Evolutionary conservation across 345 rosid species (phyloP).

Genomic region (Lenwebbia sp.): DNA sequence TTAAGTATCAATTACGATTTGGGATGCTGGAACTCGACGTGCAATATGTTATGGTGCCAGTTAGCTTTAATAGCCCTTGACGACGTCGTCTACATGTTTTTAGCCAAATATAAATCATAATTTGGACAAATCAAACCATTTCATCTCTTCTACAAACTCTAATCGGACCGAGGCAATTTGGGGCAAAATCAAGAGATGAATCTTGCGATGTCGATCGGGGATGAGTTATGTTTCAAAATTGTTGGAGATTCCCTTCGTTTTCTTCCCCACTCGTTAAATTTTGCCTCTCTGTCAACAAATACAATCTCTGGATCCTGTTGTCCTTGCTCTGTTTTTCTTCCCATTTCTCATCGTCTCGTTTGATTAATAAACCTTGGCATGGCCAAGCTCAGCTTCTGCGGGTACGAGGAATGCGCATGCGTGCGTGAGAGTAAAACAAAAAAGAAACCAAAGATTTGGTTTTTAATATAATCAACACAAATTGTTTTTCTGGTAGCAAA

Average conservation of each 20-base stretch:
- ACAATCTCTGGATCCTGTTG: background rate
- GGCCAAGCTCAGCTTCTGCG: background rate
- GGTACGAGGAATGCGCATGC: background rate
- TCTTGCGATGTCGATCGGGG: no score
- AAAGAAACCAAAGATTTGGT: background rate
- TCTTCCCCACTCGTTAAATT: background rate
- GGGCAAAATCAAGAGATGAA: no score
- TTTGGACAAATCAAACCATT: no score
- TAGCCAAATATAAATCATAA: no score
- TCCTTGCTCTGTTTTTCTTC: background rate
- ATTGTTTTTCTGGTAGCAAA: constrained; percentile 4
- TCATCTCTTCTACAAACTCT: no score
- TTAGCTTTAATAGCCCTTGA: no score
- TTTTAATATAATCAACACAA: constrained; percentile 17
- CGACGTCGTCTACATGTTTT: no score
- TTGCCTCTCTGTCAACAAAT: constrained; percentile 1
- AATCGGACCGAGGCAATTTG: no score
- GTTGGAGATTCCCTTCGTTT: background rate
- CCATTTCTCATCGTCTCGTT: background rate
- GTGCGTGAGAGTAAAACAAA: background rate
- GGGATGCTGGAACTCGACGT: no score
- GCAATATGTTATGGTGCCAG: no score
- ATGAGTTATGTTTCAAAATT: no score
- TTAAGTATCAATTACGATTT: no score
- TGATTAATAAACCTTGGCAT: background rate